Evolutionary conservation across 2,329 filamentous ascomycete species (phyloP), one percentile per base, ranked within the genome.

Genomic region (Epichloe gansuensis): DNA sequence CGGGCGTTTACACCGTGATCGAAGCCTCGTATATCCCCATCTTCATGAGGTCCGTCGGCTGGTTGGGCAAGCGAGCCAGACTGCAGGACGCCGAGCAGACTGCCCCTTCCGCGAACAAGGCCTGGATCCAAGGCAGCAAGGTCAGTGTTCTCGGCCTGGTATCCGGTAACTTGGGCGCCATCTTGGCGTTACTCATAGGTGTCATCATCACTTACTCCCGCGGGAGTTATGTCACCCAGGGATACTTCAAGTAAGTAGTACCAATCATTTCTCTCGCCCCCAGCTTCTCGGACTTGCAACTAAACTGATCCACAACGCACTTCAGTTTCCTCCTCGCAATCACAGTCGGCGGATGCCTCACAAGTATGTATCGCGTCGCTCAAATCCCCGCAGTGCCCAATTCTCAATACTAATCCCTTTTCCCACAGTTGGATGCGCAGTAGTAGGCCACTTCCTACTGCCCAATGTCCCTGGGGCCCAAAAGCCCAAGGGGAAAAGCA

Each of bases 11-110:
- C 51, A 55, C 52, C 23, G 50, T 58, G 23, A 56, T 57, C 12
- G 57, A 58, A 45, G 55, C 54, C 2, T 59, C 57, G 9, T 59
- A 59, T 28, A 54, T 59, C 15, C 57, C 57, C 44, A 59, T 57
- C 6, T 59, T 59, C 34, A 59, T 59, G 57, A 55, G 57, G 28
- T 58, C 57, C 7, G 54, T 54, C 4, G 56, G 57, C 25, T 59
- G 52, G 54, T 44, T 52, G 13, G 38, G 38, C 6, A 37, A 45
- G 28, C 49, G 48, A 5, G 31, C 25, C 7, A 43, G 56, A 31
- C 37, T 57, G 9, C 43, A 55, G 25, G 46, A 52, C 15, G 42
- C 13, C 11, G 34, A 42, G n/a, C 23, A 13, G 34, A 28, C 41
- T 6, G 21, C 31, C 13, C 17, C 21, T 15, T 25, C 52, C 12